Evolutionary conservation across 805 yeast genomes (phyloP).

Genomic region (Nakazawaea wyomingensis): DNA sequence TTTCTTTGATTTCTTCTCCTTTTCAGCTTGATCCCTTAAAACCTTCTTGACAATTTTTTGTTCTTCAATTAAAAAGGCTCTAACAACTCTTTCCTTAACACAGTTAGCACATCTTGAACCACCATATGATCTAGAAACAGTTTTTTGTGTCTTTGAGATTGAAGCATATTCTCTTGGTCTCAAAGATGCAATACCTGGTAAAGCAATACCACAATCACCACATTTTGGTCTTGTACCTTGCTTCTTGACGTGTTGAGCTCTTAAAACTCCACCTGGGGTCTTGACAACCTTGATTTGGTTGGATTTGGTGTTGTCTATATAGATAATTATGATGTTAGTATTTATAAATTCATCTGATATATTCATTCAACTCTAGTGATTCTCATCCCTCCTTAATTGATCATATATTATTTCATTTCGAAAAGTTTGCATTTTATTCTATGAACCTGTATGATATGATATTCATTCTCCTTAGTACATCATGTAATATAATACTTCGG

Average conservation of each 20-base stretch:
- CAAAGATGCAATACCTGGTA: constrained; percentile 74
- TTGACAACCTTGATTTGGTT: constrained; percentile 99
- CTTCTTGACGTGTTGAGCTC: constrained; percentile 97
- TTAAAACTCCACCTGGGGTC: constrained; percentile 99
- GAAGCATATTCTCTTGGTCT: constrained; percentile 98
- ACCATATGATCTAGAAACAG: constrained; percentile 99
- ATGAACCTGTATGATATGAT: no score
- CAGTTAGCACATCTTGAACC: constrained; percentile 98
- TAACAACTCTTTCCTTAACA: constrained; percentile 98
- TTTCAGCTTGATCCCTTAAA: constrained; percentile 91
- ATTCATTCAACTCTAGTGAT: not conserved
- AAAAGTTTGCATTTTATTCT: no score
- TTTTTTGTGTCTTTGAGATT: constrained; percentile 93
- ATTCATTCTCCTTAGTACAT: no score
- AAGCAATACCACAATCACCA: constrained; percentile 77
- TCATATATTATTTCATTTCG: no score
- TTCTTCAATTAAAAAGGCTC: constrained; percentile 99
- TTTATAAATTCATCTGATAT: not conserved
- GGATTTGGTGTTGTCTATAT: constrained; percentile 95
- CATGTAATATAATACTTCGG: no score
- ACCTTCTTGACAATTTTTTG: constrained; percentile 99
- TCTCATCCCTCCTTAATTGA: no score
- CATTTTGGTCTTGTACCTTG: constrained; percentile 80
- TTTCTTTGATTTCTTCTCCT: constrained; percentile 52
- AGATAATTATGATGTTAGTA: constrained; percentile 5